A percentile compares a stretch with the other conserved stretches of the same genome.
Evolutionary conservation across 805 yeast species (phyloP).

Genomic region (Yamadazyma paraphyllophila): DNA sequence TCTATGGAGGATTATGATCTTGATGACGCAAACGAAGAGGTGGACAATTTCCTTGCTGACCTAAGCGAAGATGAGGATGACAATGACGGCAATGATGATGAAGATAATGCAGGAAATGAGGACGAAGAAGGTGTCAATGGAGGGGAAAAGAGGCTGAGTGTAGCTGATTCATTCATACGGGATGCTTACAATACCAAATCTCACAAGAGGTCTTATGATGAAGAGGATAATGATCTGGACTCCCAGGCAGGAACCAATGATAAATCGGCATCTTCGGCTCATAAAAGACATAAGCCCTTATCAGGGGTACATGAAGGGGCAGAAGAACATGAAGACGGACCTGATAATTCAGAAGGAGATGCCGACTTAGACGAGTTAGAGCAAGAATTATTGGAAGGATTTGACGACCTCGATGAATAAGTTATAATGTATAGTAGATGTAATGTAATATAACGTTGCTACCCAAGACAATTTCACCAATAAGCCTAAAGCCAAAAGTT

Average conservation of each 20-base stretch:
- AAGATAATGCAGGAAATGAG: conserved; percentile 21
- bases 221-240: conserved; percentile 17
- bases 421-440: conserved; percentile 4
- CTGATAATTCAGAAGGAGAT: background rate
- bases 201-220: conserved; percentile 17
- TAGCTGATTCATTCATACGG: conserved; percentile 25
- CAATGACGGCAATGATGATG: conserved; percentile 20
- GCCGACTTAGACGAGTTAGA: conserved; percentile 47
- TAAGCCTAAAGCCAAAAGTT: background rate
- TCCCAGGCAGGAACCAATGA: conserved; percentile 17
- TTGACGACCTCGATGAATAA: conserved; percentile 25
- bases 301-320: too few relatives aligned
- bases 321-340: background rate
- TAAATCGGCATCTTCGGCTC: background rate
- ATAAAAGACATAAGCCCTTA: conserved; percentile 6
- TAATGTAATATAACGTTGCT: conserved; percentile 4
- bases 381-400: conserved; percentile 49
- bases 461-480: background rate
- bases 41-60: conserved; percentile 48
- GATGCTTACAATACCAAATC: conserved; percentile 20
- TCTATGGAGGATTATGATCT: conserved; percentile 37
- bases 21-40: conserved; percentile 44
- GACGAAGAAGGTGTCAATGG: background rate
- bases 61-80: conserved; percentile 27
- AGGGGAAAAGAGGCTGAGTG: background rate